A percentile compares a stretch with the other conserved stretches of the same genome.
phyloP scores from a whole-genome alignment of 805 yeast genomes.

The Hanseniaspora osmophila region DNA sequence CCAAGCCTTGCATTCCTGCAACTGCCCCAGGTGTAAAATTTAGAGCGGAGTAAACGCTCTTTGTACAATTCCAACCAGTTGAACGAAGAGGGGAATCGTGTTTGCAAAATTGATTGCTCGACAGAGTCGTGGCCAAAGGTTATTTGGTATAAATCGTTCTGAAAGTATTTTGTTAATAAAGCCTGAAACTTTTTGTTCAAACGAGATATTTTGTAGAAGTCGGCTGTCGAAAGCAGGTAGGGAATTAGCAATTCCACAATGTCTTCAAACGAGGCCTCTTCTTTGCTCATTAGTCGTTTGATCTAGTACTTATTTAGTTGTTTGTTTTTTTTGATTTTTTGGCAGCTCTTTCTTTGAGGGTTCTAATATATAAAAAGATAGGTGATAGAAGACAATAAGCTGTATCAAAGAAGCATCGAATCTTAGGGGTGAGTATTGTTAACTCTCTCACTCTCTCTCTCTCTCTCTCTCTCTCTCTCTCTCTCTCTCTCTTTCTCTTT shows the following conservation, averaged over 20 bases:
- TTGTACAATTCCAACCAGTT: conserved; percentile 18
- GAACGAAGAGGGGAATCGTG: conserved; percentile 8
- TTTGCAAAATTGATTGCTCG: conserved; percentile 3
- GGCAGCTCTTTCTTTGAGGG: neutral
- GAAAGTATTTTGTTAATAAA: conserved; percentile 9
- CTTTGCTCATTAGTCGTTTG: neutral
- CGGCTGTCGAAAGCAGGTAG: conserved; percentile 6
- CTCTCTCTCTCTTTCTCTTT: too few species aligned
- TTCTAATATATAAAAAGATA: too few species aligned
- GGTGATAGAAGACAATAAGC: too few species aligned
- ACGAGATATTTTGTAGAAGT: conserved; percentile 18
- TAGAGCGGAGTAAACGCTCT: conserved; percentile 11
- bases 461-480: too few species aligned
- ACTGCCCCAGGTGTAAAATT: conserved; percentile 23
- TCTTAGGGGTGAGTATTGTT: too few species aligned
- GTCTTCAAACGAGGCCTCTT: neutral
- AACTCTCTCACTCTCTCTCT: too few species aligned
- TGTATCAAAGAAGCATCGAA: too few species aligned
- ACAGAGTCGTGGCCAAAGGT: neutral
- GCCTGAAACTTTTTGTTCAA: conserved; percentile 20
- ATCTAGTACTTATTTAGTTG: too few species aligned
- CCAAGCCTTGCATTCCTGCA: conserved; percentile 21
- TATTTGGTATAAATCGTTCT: neutral
- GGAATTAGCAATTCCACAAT: neutral
- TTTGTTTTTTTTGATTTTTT: neutral